phyloP scores from a whole-genome alignment of 768 basidiomycete genomes.

The Suillus alpinus region DNA sequence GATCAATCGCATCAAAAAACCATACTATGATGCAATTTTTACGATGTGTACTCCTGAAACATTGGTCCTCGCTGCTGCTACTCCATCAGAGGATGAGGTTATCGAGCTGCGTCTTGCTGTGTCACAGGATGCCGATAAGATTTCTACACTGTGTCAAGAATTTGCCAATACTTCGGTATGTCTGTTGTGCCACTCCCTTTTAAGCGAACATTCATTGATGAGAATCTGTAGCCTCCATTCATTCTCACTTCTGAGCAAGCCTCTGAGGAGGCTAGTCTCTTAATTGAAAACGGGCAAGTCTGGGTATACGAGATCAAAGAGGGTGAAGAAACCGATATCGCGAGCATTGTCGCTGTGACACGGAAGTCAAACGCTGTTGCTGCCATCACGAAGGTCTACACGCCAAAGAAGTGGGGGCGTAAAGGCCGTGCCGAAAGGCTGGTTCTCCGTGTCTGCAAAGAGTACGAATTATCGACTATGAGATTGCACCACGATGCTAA shows the following conservation, averaged over 20 bases:
- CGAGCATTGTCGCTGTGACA: conserved; percentile 56
- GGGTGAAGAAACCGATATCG: conserved; percentile 18
- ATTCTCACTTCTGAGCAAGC: conserved; percentile 39
- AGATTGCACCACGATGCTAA: conserved; percentile 7
- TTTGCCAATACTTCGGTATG: conserved; percentile 54
- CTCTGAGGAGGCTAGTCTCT: conserved; percentile 41
- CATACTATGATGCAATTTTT: conserved; percentile 51
- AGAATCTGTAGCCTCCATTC: conserved; percentile 39
- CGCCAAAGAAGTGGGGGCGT: conserved; percentile 42
- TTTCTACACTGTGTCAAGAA: conserved; percentile 46
- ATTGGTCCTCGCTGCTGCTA: conserved; percentile 26
- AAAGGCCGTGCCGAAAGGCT: conserved; percentile 50
- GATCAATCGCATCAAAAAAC: conserved; percentile 35
- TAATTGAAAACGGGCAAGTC: conserved; percentile 47
- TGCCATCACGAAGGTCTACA: conserved; percentile 60
- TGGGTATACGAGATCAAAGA: conserved; percentile 49
- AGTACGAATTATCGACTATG: conserved; percentile 28
- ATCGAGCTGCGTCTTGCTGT: conserved; percentile 35
- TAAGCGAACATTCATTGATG: not conserved
- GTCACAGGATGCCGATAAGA: conserved; percentile 34
- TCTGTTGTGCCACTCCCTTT: conserved; percentile 8
- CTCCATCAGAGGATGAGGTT: conserved; percentile 32
- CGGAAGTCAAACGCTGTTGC: conserved; percentile 47
- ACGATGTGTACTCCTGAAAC: conserved; percentile 42
- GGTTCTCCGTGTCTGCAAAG: conserved; percentile 44